Base-by-base conservation (phyloP, 805 yeast species). In the Pichia cephalocereana region DNA sequence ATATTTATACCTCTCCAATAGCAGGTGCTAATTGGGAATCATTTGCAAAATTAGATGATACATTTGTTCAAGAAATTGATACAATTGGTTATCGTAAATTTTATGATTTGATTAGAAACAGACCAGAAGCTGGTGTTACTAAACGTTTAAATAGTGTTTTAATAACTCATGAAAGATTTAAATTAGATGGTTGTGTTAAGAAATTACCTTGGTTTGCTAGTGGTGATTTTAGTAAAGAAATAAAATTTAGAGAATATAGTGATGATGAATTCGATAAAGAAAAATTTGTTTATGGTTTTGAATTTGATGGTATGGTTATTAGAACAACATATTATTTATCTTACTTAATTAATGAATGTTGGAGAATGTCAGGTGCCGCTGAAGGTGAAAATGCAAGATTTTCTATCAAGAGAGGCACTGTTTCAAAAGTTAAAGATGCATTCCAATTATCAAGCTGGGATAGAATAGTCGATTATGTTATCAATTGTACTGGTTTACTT, bases 1-100 rank as follows among this genome's bases (percentile, higher is more conserved):
- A 55, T 4, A 71, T 71, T 10, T 82, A 78, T 57, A 72, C 85
- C 3, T 79, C 84, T 0, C 86, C 87, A 4, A 76, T 70, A 59
- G 88, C 87, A 0, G 88, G 88, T 5, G 89, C 87, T 42, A 78
- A 82, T 55, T 82, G 87, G 86, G 70, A 68, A 43, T 75, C 83
- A 12, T 78, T 79, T 63, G 86, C 85, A 2, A 39, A 52, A 1
- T 66, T 67, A 5, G 77, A 76, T 19, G 66, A 61, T 30, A 46
- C 43, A 8, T 54, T 52, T 30, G 58, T 57, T 43, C 65, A 65
- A 49, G 59, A 63, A n/a, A 58, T 64, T 50, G 88, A 82, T 56
- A 62, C 63, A 31, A 62, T 70, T 3, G 77, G 77, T 0, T 83
- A 82, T 55, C 53, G 54, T 28, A 70, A 67, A 50, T 74, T 81